Conservation (phyloP, 2,329 filamentous ascomycete species). For the Ceratocystis eucalypticola region DNA sequence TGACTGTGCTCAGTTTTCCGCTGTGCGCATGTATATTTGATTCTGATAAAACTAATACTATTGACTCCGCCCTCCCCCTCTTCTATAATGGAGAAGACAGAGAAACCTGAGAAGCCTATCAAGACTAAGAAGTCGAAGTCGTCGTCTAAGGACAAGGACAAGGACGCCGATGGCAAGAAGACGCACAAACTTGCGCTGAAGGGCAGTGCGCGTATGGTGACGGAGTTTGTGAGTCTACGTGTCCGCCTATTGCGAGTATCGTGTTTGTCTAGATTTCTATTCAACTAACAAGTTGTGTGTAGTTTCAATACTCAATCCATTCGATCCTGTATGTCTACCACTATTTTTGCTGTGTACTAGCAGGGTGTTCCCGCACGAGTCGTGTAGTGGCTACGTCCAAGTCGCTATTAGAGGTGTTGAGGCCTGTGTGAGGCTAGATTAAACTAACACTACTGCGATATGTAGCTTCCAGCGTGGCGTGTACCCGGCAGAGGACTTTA, state of each 20-base stretch:
- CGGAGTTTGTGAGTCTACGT: slow-evolving; percentile 77
- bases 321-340: slow-evolving; percentile 61
- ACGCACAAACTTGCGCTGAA: slow-evolving; percentile 88
- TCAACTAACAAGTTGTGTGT: not conserved
- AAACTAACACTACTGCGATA: not conserved
- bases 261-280: not conserved
- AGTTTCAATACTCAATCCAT: slow-evolving; percentile 97
- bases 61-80: not conserved
- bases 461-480: slow-evolving; percentile 68
- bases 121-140: slow-evolving; percentile 15
- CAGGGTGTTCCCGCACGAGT: not conserved
- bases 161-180: slow-evolving; percentile 62
- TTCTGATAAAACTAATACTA: not conserved
- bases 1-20: not conserved
- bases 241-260: slow-evolving; percentile 24
- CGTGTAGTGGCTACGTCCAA: not conserved
- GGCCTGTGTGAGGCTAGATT: not conserved
- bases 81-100: not conserved
- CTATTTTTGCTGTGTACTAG: not conserved
- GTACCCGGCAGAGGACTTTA: slow-evolving; percentile 93
- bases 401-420: not conserved
- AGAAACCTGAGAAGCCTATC: slow-evolving; percentile 16
- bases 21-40: too few relatives aligned
- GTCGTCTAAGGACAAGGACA: slow-evolving; percentile 20
- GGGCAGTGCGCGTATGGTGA: slow-evolving; percentile 71